Base-by-base conservation (phyloP, 495 filamentous ascomycete genomes). In the Pyrenopolyporus hunteri region DNA sequence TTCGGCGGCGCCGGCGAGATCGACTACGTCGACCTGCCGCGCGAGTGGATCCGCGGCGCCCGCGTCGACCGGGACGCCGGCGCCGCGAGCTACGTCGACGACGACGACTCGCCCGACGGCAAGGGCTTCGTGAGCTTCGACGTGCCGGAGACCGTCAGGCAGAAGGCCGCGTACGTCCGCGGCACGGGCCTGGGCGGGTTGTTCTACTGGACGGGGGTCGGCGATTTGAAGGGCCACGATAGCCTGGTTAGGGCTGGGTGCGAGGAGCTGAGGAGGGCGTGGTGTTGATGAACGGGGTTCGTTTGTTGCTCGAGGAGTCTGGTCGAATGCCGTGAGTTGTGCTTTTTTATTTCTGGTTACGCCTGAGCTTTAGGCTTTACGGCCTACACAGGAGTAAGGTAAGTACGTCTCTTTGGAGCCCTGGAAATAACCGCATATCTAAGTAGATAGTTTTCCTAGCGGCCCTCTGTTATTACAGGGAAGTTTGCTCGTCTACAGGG, bases 161-260 rank as follows among this genome's bases (percentile, higher is more conserved):
- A 85, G 68, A 94, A 94, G 70, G 89, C 87, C 2, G 73, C 80
- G 17, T 92, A 86, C 63, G 89, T 83, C 57, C 87, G 79, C 37
- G 74, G 82, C 46, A 78, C 79, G 52, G 80, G 83, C 8, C 78
- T 94, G 1, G 90, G 85, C 2, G 90, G 90, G 0, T 65, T 94
- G 52, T 94, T 94, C 71, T 94, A 90, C 71, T 94, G 90, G 90
- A 89, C 89, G 45, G 89, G 89, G 3, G 86, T 83, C 11, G 88
- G 83, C 1, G 90, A 94, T 74, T 76, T 78, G 43, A 78, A 47
- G 22, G 74, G 82, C 11, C 69, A 77, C 9, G 72, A 84, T 54
- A 91, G 89, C 70, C 64, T 93, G 57, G 80, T 92, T 29, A 78
- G 83, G 43, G 81, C 86, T 11, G 86, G 87, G 16, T 87, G 83